These are phyloP conservation scores for Carex kokanica DNA, from an alignment of 176 grass and related monocot genomes.

Conservation along the genomic window DNA sequence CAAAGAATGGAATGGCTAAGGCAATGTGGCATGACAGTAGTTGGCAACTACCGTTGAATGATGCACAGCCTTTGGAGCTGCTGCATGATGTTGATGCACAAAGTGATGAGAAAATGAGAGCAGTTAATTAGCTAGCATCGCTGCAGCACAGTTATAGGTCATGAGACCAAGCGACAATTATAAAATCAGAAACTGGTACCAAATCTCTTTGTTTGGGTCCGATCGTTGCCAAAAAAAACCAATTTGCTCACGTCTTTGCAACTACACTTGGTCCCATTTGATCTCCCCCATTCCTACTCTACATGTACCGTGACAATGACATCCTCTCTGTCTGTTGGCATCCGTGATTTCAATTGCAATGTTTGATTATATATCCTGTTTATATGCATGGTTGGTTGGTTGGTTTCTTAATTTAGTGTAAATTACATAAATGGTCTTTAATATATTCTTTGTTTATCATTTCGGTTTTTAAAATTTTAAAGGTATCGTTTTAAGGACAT, in stretches of 20 bases:
- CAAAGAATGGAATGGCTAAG: neutral
- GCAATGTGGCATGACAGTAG: neutral
- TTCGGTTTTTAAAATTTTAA: no score
- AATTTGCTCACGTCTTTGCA: slow-evolving; percentile 14
- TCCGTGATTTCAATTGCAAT: neutral
- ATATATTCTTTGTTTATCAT: no score
- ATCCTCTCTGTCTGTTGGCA: neutral
- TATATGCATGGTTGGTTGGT: neutral
- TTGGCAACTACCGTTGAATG: slow-evolving; percentile 21
- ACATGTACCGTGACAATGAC: slow-evolving; percentile 8
- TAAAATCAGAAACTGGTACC: slow-evolving; percentile 13
- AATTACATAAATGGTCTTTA: no score
- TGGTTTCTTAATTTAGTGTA: neutral
- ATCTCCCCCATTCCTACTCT: slow-evolving; percentile 12
- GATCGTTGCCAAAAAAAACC: slow-evolving; percentile 8
- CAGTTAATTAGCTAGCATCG: slow-evolving; percentile 3
- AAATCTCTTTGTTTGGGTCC: slow-evolving; percentile 19
- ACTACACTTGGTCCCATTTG: neutral
- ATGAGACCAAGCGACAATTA: neutral
- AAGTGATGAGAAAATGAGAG: neutral
- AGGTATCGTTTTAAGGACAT: no score
- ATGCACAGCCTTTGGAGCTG: neutral
- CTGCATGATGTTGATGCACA: slow-evolving; percentile 4
- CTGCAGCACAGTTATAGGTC: neutral
- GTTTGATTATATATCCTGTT: neutral